Percentiles rank a stretch among this genome's conserved stretches.
These are phyloP conservation scores for Cardamine resedifolia DNA, from an alignment of 345 rosid species.

Conservation along the genomic window DNA sequence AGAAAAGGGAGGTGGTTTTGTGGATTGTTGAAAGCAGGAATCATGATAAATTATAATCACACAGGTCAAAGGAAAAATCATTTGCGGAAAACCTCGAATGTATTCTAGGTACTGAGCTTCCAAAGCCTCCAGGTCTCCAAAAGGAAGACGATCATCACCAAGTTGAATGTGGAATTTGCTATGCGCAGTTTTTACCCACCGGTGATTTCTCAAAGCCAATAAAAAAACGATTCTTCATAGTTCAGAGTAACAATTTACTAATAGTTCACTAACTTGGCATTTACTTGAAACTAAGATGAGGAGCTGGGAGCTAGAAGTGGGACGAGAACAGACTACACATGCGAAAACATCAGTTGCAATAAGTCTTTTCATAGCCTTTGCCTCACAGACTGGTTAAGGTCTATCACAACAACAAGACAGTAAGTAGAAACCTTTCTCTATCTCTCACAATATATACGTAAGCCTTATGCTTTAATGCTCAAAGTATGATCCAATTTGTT, in stretches of 20 bases:
- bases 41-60: neutral
- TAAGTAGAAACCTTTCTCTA: slow-evolving; percentile 42
- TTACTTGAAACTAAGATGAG: slow-evolving; percentile 46
- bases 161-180: slow-evolving; percentile 83
- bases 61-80: slow-evolving; percentile 56
- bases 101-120: slow-evolving; percentile 54
- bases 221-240: neutral
- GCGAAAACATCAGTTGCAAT: slow-evolving; percentile 70
- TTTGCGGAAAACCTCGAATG: slow-evolving; percentile 57
- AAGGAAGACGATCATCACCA: slow-evolving; percentile 41
- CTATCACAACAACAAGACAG: slow-evolving; percentile 83
- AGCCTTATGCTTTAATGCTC: slow-evolving; percentile 8
- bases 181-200: slow-evolving; percentile 67
- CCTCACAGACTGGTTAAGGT: slow-evolving; percentile 75
- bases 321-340: slow-evolving; percentile 57
- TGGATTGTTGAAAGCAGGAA: neutral
- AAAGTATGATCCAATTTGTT: slow-evolving; percentile 40
- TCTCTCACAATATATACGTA: neutral
- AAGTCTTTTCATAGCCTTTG: slow-evolving; percentile 71
- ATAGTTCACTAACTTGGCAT: slow-evolving; percentile 1
- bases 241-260: neutral
- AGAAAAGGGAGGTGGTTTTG: neutral
- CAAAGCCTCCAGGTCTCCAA: slow-evolving; percentile 41
- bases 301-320: slow-evolving; percentile 66
- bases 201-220: slow-evolving; percentile 42